A percentile compares a stretch with the other conserved stretches of the same genome.
phyloP scores from a whole-genome alignment of 257 asterid species.

The Scutellaria barbata region DNA sequence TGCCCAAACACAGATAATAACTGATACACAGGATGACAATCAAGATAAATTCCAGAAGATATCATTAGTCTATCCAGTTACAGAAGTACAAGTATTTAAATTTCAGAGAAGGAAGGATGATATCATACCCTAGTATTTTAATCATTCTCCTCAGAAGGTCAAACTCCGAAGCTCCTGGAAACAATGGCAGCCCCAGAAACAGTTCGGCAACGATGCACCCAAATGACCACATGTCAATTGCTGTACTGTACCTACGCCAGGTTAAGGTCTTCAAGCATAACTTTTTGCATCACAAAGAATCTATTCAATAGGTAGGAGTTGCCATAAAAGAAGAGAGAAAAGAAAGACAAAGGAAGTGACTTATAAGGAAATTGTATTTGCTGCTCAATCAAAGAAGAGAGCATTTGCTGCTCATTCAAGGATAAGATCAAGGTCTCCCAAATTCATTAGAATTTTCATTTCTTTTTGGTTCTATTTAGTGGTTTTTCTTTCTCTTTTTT shows the following conservation, averaged over 20 bases:
- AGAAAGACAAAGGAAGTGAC: not conserved
- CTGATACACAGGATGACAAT: slow-evolving; percentile 18
- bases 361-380: slow-evolving; percentile 29
- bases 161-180: slow-evolving; percentile 99
- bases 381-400: slow-evolving; percentile 22
- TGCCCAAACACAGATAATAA: slow-evolving; percentile 17
- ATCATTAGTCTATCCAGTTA: slow-evolving; percentile 13
- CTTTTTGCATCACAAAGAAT: slow-evolving; percentile 35
- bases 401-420: slow-evolving; percentile 28
- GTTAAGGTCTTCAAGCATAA: slow-evolving; percentile 58
- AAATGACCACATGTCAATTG: slow-evolving; percentile 99
- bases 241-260: slow-evolving; percentile 78
- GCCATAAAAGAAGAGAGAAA: not conserved
- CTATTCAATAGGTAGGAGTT: not conserved
- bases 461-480: not conserved
- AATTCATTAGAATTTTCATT: no score
- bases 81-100: slow-evolving; percentile 20
- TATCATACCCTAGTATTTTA: slow-evolving; percentile 83
- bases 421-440: slow-evolving; percentile 20
- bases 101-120: slow-evolving; percentile 27
- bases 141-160: slow-evolving; percentile 97
- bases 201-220: slow-evolving; percentile 99
- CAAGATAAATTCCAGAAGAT: slow-evolving; percentile 18
- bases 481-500: slow-evolving; percentile 3
- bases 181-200: slow-evolving; percentile 91